Evolutionary conservation across 768 basidiomycete species (phyloP).

Genomic region (Pleurotus eryngii): DNA sequence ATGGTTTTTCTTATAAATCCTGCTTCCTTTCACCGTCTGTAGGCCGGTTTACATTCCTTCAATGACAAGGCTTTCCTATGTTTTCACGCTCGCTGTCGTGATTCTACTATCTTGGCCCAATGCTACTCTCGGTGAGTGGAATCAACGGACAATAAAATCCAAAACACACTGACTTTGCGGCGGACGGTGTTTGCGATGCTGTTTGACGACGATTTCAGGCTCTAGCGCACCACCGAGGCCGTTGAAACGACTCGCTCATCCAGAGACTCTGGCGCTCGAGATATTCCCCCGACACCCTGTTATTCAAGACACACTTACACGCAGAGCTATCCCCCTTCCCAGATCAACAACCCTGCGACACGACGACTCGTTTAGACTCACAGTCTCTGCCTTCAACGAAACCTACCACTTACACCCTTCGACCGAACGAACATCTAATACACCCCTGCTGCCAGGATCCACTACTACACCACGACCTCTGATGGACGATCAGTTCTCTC

Average conservation of each 20-base stretch:
- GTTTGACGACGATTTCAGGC: slow-evolving; percentile 27
- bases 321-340: slow-evolving; percentile 31
- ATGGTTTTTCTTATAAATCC: slow-evolving; percentile 5
- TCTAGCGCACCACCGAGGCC: slow-evolving; percentile 45
- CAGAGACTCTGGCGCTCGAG: slow-evolving; percentile 49
- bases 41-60: slow-evolving; percentile 16
- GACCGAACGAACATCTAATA: slow-evolving; percentile 74
- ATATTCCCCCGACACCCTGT: slow-evolving; percentile 47
- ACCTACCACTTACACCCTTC: slow-evolving; percentile 68
- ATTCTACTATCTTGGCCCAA: slow-evolving; percentile 31
- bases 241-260: slow-evolving; percentile 47
- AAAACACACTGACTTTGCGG: too few relatives aligned
- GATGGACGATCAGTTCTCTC: slow-evolving; percentile 49
- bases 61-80: slow-evolving; percentile 30
- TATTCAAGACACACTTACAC: slow-evolving; percentile 16
- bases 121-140: slow-evolving; percentile 27
- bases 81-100: slow-evolving; percentile 45
- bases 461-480: slow-evolving; percentile 51
- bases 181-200: neutral
- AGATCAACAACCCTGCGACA: slow-evolving; percentile 52
- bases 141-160: neutral
- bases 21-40: slow-evolving; percentile 4
- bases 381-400: slow-evolving; percentile 62
- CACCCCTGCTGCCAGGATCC: slow-evolving; percentile 76
- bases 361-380: slow-evolving; percentile 69